Conservation (phyloP, 257 asterid genomes). For the Nicotiana knightiana region DNA sequence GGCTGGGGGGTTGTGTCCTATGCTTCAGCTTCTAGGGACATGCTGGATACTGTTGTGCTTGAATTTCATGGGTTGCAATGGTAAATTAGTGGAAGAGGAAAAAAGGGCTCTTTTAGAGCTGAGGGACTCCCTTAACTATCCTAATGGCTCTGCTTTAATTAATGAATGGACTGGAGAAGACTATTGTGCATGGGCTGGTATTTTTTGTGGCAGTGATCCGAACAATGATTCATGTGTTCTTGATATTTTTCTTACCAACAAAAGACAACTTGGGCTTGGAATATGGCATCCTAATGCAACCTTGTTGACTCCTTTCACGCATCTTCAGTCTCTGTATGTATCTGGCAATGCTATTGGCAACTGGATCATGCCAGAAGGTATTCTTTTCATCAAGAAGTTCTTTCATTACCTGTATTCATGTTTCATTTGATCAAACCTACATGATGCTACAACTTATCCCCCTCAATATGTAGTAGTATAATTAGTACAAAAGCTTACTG, state of each 20-base stretch:
- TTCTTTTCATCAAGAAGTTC: background rate
- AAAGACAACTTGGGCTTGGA: constrained; percentile 15
- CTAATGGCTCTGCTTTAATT: constrained; percentile 6
- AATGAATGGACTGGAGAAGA: constrained; percentile 18
- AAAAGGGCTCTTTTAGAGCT: constrained; percentile 8
- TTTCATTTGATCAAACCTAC: constrained; percentile 1
- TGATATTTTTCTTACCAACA: background rate
- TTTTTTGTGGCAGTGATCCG: background rate
- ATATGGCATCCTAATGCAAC: constrained; percentile 8
- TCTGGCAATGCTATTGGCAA: constrained; percentile 1
- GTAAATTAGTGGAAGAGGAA: background rate
- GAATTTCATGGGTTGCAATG: background rate
- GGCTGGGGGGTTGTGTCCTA: background rate
- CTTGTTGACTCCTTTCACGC: background rate
- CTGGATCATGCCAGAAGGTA: constrained; percentile 13
- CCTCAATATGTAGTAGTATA: background rate
- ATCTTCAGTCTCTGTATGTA: constrained; percentile 2
- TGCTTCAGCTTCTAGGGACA: background rate
- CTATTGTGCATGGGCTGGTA: constrained; percentile 13
- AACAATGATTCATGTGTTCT: background rate
- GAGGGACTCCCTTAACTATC: constrained; percentile 9
- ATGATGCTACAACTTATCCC: background rate
- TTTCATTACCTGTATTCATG: background rate
- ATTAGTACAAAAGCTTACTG: background rate
- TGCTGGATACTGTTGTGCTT: background rate